phyloP scores from a whole-genome alignment of 2,329 filamentous ascomycete genomes.

The Fusarium pseudocircinatum region DNA sequence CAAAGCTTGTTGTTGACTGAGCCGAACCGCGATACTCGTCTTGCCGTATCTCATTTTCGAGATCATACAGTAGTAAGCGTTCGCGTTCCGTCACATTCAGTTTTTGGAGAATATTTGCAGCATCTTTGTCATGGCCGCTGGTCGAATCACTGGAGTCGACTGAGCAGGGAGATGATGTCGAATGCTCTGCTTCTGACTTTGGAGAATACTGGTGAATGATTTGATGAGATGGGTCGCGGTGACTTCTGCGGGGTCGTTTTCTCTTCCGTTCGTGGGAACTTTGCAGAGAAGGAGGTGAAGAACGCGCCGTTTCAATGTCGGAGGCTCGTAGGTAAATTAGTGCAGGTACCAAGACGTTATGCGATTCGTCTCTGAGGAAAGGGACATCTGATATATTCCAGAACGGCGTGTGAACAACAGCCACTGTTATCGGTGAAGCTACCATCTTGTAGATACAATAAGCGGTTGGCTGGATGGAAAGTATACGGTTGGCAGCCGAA shows the following conservation, averaged over 20 bases:
- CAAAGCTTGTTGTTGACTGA: not conserved
- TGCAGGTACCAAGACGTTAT: not conserved
- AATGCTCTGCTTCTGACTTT: not conserved
- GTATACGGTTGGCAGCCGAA: not conserved
- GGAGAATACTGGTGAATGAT: fast-evolving
- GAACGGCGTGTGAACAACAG: not conserved
- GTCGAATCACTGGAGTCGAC: not conserved
- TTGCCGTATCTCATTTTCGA: not conserved
- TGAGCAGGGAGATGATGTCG: not conserved
- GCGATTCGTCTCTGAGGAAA: not conserved
- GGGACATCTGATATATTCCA: not conserved
- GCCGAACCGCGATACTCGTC: not conserved
- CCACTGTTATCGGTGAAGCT: not conserved
- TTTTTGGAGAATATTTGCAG: not conserved
- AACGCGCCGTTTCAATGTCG: not conserved
- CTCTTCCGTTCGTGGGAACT: not conserved
- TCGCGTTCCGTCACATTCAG: not conserved
- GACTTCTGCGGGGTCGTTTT: not conserved
- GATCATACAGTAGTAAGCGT: not conserved
- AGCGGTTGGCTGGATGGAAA: not conserved
- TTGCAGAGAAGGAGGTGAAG: fast-evolving
- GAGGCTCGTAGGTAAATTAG: not conserved
- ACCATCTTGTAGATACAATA: not conserved
- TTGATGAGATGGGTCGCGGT: fast-evolving
- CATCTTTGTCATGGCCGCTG: fast-evolving